Base-by-base conservation (phyloP, 257 asterid genomes). In the Lavandula angustifolia region DNA sequence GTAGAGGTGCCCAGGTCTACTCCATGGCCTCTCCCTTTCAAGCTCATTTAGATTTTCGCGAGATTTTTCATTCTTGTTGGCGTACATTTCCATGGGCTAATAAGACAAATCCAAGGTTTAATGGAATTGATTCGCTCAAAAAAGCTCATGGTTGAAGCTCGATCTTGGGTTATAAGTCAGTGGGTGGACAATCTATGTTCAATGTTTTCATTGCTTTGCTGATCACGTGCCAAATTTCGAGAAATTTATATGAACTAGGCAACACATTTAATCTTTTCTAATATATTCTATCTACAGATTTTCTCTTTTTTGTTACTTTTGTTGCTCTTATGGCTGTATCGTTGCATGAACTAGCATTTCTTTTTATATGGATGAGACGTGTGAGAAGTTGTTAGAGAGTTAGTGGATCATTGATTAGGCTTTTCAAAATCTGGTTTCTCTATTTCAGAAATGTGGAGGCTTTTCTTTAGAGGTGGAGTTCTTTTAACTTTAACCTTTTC, bases 21-120 rank as follows among this genome's bases (percentile, higher is more conserved):
- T 66, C 95, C 95, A 27, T 87, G 96, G 97, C 99, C 97, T 75
- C 84, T 90, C 7, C 89, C 97, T 75, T 87, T 92, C 86, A 92
- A 85, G 75, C 88, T 87, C 80, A 79, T 83, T 47, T 87, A 54
- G 66, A 9, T 29, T 48, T 73, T 42, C 10, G n/a, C 40, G 12
- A 64, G 16, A 61, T 31, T 46, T 6, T 41, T n/a, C 5, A 17
- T 54, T 44, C 31, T 60, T 65, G 5, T 13, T 73, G 35, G 64
- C 29, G 63, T 59, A 34, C 51, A 46, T 66, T 54, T 74, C 56
- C 53, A 57, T 43, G 50, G 40, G 38, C 32, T 43, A 16, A 54
- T 41, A 72, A 54, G 62, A 37, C 29, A 10, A 44, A 16, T 12
- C 38, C 56, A 47, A 62, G 35, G 57, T 62, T 73, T 40, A 29